phyloP scores from a whole-genome alignment of 2,329 filamentous ascomycete genomes.

The Aureobasidium lini region DNA sequence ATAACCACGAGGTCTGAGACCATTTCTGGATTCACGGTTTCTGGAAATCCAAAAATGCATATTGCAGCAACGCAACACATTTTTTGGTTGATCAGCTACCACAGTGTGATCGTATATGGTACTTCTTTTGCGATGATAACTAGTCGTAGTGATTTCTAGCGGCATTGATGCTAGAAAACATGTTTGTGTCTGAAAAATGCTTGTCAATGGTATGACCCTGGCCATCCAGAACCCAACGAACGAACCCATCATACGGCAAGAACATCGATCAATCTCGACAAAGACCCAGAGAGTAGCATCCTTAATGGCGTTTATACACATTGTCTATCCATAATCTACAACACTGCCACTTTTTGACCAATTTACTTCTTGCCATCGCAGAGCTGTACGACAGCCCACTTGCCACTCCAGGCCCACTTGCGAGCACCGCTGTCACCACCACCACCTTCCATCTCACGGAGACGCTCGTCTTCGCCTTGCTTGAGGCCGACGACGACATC shows the following conservation, averaged over 20 bases:
- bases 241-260: too few relatives aligned
- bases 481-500: slow-evolving; percentile 89
- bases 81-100: too few relatives aligned
- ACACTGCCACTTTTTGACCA: neutral
- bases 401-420: slow-evolving; percentile 92
- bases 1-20: too few relatives aligned
- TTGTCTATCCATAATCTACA: neutral
- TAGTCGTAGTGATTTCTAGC: too few relatives aligned
- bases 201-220: neutral
- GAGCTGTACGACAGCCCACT: slow-evolving; percentile 92
- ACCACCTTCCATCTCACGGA: slow-evolving; percentile 60
- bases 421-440: slow-evolving; percentile 63
- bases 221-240: neutral
- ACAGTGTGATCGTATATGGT: too few relatives aligned
- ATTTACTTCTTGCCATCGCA: slow-evolving; percentile 54
- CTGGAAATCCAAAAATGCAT: too few relatives aligned
- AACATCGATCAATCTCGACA: too few relatives aligned
- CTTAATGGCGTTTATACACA: too few relatives aligned
- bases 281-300: too few relatives aligned
- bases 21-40: too few relatives aligned
- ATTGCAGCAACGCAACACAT: too few relatives aligned
- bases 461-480: slow-evolving; percentile 71
- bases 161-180: neutral
- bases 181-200: neutral
- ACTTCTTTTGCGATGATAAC: too few relatives aligned